Evolutionary conservation across 1,139 yeast genomes (phyloP).

Genomic region (Candida freyschussii): DNA sequence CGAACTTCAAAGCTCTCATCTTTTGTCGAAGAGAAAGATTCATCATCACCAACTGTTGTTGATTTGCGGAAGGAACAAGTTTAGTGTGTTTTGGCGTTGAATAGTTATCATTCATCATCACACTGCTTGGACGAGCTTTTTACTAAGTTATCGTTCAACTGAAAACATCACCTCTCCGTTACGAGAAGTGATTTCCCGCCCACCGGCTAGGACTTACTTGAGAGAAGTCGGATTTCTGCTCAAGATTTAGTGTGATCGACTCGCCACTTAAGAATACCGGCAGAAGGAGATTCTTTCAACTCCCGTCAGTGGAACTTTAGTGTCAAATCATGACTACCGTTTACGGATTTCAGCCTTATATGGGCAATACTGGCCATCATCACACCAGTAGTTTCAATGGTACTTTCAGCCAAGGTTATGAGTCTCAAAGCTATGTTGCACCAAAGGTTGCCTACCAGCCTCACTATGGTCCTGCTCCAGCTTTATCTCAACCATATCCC

Average conservation of each 20-base stretch:
- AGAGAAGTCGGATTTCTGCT: too few species aligned
- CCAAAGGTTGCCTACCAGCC: slow-evolving; percentile 3
- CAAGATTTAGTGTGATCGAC: too few species aligned
- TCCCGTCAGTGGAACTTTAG: slow-evolving; percentile 1
- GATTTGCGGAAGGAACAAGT: too few species aligned
- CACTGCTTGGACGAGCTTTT: slow-evolving; percentile 24
- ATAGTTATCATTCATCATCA: too few species aligned
- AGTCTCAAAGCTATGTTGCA: slow-evolving; percentile 7
- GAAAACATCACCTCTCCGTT: slow-evolving; percentile 1
- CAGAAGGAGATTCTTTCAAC: too few species aligned
- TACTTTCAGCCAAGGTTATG: slow-evolving; percentile 1
- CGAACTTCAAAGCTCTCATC: too few species aligned
- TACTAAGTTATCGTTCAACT: slow-evolving; percentile 18
- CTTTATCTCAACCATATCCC: slow-evolving; percentile 1
- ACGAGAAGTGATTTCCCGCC: not conserved
- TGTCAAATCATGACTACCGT: slow-evolving; percentile 12
- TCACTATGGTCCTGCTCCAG: not conserved
- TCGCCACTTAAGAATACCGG: too few species aligned
- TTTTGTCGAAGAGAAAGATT: too few species aligned
- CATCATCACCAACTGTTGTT: too few species aligned
- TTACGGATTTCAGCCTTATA: slow-evolving; percentile 10
- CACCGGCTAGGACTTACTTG: not conserved
- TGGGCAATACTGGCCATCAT: slow-evolving; percentile 3
- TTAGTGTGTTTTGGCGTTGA: too few species aligned
- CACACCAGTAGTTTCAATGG: too few species aligned